Conservation (phyloP, 768 basidiomycete species). For the Phanerochaete sordida region DNA sequence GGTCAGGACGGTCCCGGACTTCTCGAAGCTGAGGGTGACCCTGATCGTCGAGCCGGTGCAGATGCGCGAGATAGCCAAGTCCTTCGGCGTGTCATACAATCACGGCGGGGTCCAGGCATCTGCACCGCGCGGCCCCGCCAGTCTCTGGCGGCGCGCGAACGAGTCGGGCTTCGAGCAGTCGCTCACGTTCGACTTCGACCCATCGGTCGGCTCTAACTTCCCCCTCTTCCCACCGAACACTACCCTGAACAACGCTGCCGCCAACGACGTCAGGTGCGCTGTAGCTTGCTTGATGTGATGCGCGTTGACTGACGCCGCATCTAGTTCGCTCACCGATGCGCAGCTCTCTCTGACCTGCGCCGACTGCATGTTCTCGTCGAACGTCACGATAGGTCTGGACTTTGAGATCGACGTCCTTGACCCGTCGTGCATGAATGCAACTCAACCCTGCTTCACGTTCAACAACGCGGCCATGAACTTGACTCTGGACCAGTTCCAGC, state of each 20-base stretch:
- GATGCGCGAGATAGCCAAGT: neutral
- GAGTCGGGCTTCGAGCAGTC: neutral
- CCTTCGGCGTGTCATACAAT: conserved; percentile 5
- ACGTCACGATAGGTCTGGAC: conserved; percentile 7
- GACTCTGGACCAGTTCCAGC: conserved; percentile 5
- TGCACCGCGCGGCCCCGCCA: neutral
- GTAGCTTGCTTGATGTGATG: too few species aligned
- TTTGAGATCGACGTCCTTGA: neutral
- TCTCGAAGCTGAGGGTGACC: neutral
- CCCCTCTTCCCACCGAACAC: conserved; percentile 7
- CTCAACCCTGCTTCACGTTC: conserved; percentile 1
- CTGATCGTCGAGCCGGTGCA: neutral
- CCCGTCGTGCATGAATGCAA: neutral
- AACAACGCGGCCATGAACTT: conserved; percentile 10
- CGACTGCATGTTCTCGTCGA: conserved; percentile 1
- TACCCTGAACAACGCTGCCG: neutral
- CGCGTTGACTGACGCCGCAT: neutral
- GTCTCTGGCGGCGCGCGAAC: neutral
- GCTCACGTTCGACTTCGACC: neutral
- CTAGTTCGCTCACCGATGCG: neutral
- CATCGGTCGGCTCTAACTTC: neutral
- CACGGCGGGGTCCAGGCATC: neutral
- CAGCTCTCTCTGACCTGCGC: conserved; percentile 4
- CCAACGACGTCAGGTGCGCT: neutral
- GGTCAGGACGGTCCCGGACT: neutral